A percentile compares a stretch with the other conserved stretches of the same genome.
Conservation (phyloP, 352 stramenopile species). For the Pythium phragmitis region DNA sequence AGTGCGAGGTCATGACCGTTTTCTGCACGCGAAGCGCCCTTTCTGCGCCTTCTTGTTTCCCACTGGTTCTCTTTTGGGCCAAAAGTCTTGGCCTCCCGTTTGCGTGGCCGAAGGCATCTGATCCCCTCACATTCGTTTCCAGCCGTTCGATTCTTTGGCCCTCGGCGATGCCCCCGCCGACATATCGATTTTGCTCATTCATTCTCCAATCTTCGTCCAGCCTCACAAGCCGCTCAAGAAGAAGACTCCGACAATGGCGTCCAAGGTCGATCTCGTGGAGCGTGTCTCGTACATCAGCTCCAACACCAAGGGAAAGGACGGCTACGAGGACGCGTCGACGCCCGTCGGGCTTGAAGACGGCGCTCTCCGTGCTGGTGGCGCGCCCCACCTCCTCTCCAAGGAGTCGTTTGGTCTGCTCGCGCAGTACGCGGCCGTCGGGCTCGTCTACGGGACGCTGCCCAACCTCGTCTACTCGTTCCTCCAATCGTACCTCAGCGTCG, state of each 20-base stretch:
- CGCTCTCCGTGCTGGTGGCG: constrained; percentile 26
- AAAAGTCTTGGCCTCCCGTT: too few relatives aligned
- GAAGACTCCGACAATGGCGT: constrained; percentile 13
- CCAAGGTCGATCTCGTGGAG: constrained; percentile 22
- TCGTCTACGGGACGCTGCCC: constrained; percentile 34
- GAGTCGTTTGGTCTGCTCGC: constrained; percentile 33
- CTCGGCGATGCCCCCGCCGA: neutral
- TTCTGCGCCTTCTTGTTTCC: neutral
- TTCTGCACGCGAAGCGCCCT: too few relatives aligned
- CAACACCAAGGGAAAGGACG: constrained; percentile 19
- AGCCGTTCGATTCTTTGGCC: neutral
- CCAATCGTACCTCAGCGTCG: constrained; percentile 30
- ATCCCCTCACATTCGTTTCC: neutral
- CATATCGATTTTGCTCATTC: neutral
- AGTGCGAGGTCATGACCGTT: too few relatives aligned
- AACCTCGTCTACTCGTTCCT: constrained; percentile 34
- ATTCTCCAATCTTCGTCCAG: constrained; percentile 25
- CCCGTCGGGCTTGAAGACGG: constrained; percentile 18
- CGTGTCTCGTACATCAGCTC: constrained; percentile 29
- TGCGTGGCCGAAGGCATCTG: too few relatives aligned
- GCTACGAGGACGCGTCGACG: constrained; percentile 20
- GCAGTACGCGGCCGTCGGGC: constrained; percentile 28
- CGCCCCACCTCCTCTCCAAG: constrained; percentile 23
- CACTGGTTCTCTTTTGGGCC: too few relatives aligned
- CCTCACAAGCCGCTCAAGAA: constrained; percentile 13